Evolutionary conservation across 768 basidiomycete species (phyloP).

Genomic region (Mycena kentingensis): DNA sequence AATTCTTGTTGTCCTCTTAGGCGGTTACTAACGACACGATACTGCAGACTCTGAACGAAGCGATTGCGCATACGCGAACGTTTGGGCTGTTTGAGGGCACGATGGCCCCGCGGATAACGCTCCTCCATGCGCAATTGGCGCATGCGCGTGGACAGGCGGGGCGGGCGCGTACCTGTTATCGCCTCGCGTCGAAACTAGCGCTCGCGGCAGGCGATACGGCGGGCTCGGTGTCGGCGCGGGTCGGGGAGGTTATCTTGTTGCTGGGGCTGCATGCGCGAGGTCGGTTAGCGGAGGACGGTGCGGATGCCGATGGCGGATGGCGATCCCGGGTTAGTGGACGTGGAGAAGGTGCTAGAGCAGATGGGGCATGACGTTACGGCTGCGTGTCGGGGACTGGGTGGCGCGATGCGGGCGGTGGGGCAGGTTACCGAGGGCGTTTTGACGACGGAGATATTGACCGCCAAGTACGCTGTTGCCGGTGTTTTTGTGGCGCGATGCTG

Average conservation of each 20-base stretch:
- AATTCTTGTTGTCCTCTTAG: not conserved
- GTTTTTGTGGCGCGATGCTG: conserved; percentile 18
- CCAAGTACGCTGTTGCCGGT: conserved; percentile 51
- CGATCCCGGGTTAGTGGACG: conserved; percentile 15
- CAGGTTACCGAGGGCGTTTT: conserved; percentile 55
- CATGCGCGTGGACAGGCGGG: conserved; percentile 59
- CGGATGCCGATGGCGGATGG: conserved; percentile 22
- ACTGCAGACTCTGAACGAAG: conserved; percentile 40
- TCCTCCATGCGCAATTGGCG: conserved; percentile 73
- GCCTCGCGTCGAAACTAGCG: conserved; percentile 56
- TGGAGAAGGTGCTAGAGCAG: conserved; percentile 32
- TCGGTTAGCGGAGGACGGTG: conserved; percentile 6
- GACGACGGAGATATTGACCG: conserved; percentile 54
- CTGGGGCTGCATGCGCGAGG: conserved; percentile 42
- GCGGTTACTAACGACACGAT: not conserved
- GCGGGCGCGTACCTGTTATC: conserved; percentile 65
- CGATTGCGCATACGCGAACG: conserved; percentile 66
- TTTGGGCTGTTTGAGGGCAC: conserved; percentile 48
- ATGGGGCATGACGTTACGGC: conserved; percentile 40
- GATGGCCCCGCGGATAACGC: conserved; percentile 63
- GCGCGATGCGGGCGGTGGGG: conserved; percentile 56
- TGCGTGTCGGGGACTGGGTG: conserved; percentile 53
- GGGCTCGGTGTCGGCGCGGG: conserved; percentile 44
- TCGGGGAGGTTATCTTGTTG: conserved; percentile 52
- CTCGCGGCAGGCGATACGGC: conserved; percentile 17